Percentiles rank a stretch among this genome's conserved stretches.
phyloP scores from a whole-genome alignment of 208 protist species.

The Leishmania turanica region DNA sequence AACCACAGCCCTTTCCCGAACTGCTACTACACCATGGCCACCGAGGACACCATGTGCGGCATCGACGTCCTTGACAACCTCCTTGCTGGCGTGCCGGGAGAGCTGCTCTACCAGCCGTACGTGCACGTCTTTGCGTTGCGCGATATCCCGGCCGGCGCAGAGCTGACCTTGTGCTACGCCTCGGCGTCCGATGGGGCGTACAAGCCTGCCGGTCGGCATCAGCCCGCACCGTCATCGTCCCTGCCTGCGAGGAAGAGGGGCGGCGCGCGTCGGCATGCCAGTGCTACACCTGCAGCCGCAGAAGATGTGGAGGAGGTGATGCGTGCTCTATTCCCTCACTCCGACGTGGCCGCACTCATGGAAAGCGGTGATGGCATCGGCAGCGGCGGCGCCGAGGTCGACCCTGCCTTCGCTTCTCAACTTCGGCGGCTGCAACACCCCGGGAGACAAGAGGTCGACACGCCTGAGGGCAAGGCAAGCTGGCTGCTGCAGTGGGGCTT shows the following conservation, averaged over 20 bases:
- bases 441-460: conserved; percentile 40
- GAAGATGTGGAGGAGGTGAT: conserved; percentile 7
- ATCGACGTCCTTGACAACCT: conserved; percentile 86
- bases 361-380: conserved; percentile 1
- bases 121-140: conserved; percentile 76
- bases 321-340: conserved; percentile 1
- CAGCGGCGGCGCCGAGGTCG: not conserved
- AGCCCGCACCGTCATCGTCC: conserved; percentile 5
- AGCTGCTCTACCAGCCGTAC: conserved; percentile 75
- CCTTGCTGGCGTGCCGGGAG: conserved; percentile 74
- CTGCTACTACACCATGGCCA: conserved; percentile 83
- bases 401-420: not conserved
- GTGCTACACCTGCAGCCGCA: not conserved
- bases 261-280: not conserved
- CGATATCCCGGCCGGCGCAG: conserved; percentile 68
- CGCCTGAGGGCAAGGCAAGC: conserved; percentile 52
- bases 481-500: conserved; percentile 89
- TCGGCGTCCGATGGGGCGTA: conserved; percentile 46
- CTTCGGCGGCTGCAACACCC: conserved; percentile 30
- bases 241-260: not conserved
- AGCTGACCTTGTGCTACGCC: conserved; percentile 78
- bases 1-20: conserved; percentile 83
- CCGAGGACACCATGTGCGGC: conserved; percentile 59
- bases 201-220: conserved; percentile 10
- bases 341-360: not conserved